Percentiles rank a stretch among this genome's conserved stretches.
Evolutionary conservation across 192 early-diverging fungal species (phyloP).

Genomic region (Gaertneriomyces semiglobifer): DNA sequence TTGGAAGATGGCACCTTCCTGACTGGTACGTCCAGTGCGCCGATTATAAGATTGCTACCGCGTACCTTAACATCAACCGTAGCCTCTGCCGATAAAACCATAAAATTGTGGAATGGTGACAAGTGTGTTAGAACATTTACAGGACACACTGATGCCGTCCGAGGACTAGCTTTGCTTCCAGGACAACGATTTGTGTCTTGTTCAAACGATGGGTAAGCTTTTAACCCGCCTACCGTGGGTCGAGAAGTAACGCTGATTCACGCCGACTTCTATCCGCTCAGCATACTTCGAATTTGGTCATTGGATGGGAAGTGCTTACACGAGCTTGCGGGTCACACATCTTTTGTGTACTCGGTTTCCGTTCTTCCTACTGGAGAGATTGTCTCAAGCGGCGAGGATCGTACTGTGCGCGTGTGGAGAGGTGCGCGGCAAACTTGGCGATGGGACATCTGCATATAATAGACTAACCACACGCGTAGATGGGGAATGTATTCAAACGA

Average conservation of each 20-base stretch:
- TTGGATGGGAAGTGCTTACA: conserved; percentile 65
- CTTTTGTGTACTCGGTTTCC: conserved; percentile 84
- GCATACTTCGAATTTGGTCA: conserved; percentile 80
- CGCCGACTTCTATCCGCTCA: conserved; percentile 20
- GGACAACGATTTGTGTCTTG: conserved; percentile 76
- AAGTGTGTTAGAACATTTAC: conserved; percentile 57
- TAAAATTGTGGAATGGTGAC: conserved; percentile 79
- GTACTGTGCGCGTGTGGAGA: conserved; percentile 81
- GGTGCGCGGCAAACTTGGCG: conserved; percentile 33
- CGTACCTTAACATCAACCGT: neutral
- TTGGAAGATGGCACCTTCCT: conserved; percentile 66
- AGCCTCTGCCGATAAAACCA: conserved; percentile 90
- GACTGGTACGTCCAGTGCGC: conserved; percentile 56
- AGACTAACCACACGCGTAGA: conserved; percentile 36
- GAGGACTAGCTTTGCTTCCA: conserved; percentile 65
- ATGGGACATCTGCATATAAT: too few species aligned
- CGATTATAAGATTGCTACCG: neutral
- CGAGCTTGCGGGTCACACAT: conserved; percentile 81
- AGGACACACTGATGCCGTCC: conserved; percentile 90
- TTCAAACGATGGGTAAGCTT: conserved; percentile 75
- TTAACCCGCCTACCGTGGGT: neutral
- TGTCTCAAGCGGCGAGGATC: conserved; percentile 92
- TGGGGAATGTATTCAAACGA: conserved; percentile 67
- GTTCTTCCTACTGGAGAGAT: conserved; percentile 73
- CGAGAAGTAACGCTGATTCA: neutral